phyloP scores from a whole-genome alignment of 2,329 filamentous ascomycete genomes.

The Nemania bipapillata region DNA sequence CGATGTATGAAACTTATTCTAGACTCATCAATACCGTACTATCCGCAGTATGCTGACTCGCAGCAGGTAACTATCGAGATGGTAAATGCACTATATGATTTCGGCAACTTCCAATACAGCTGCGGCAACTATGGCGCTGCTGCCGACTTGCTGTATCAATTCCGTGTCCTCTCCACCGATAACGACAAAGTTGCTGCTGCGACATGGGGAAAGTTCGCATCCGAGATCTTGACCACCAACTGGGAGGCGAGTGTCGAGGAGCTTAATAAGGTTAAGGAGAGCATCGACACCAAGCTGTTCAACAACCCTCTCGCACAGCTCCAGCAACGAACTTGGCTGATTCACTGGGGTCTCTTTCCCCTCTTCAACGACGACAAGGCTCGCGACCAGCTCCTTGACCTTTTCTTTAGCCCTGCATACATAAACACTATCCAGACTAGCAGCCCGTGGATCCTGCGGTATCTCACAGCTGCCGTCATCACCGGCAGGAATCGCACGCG shows the following conservation, averaged over 20 bases:
- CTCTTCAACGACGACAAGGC: slow-evolving; percentile 97
- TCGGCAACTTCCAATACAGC: slow-evolving; percentile 97
- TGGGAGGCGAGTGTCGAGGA: slow-evolving; percentile 96
- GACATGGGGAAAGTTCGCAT: slow-evolving; percentile 97
- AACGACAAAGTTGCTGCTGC: slow-evolving; percentile 96
- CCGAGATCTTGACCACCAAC: slow-evolving; percentile 92
- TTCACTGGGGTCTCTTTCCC: slow-evolving; percentile 98
- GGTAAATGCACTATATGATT: slow-evolving; percentile 95
- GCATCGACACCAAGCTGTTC: slow-evolving; percentile 93
- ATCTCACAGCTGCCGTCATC: slow-evolving; percentile 92
- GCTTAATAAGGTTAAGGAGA: slow-evolving; percentile 87
- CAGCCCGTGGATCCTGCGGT: slow-evolving; percentile 95
- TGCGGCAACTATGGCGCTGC: slow-evolving; percentile 93
- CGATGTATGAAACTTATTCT: slow-evolving; percentile 67
- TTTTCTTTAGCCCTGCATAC: slow-evolving; percentile 96
- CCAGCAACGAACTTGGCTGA: slow-evolving; percentile 94
- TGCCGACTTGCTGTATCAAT: slow-evolving; percentile 93
- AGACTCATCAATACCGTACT: background rate
- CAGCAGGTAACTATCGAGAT: slow-evolving; percentile 85
- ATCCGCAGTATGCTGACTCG: slow-evolving; percentile 27
- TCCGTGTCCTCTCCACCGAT: slow-evolving; percentile 96
- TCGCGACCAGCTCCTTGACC: slow-evolving; percentile 89
- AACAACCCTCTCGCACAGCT: slow-evolving; percentile 96
- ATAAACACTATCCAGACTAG: slow-evolving; percentile 99
- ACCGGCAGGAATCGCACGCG: slow-evolving; percentile 85